A percentile compares a stretch with the other conserved stretches of the same genome.
These are phyloP conservation scores for Triticum monococcum DNA, from an alignment of 176 grass and related monocot species.

Conservation along the genomic window DNA sequence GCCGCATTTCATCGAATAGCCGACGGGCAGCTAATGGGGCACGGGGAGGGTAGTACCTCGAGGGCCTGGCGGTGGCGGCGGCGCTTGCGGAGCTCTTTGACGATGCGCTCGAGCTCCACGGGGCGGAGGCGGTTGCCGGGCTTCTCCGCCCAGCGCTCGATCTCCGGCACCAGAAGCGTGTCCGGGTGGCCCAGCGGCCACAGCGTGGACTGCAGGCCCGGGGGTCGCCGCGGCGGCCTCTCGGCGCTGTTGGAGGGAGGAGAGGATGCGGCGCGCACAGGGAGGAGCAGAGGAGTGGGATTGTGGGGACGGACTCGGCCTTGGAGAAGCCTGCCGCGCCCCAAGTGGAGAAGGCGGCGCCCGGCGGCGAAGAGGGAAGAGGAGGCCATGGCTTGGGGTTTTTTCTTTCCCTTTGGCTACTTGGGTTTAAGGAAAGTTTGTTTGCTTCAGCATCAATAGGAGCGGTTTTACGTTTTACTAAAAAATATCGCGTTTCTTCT, in stretches of 20 bases:
- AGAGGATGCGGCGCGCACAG: neutral
- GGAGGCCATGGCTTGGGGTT: slow-evolving; percentile 32
- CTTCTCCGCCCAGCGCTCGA: slow-evolving; percentile 65
- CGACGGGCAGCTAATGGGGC: neutral
- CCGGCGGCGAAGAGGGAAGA: slow-evolving; percentile 37
- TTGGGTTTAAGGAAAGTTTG: neutral
- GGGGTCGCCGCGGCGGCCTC: neutral
- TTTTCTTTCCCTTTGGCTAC: neutral
- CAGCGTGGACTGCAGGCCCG: slow-evolving; percentile 53
- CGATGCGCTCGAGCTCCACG: slow-evolving; percentile 53
- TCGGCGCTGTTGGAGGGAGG: slow-evolving; percentile 9
- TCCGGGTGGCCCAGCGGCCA: slow-evolving; percentile 70
- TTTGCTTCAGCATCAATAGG: neutral
- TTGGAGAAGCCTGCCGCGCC: slow-evolving; percentile 32
- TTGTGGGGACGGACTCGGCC: neutral
- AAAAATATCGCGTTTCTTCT: too few species aligned
- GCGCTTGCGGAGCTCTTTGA: slow-evolving; percentile 62
- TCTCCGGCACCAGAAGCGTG: slow-evolving; percentile 58
- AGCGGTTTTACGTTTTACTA: too few species aligned
- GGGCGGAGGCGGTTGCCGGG: slow-evolving; percentile 39
- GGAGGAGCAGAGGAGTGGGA: neutral
- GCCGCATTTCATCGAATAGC: slow-evolving; percentile 11
- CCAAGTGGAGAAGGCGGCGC: slow-evolving; percentile 30
- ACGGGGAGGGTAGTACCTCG: slow-evolving; percentile 46
- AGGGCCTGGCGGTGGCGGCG: slow-evolving; percentile 70